A percentile compares a stretch with the other conserved stretches of the same genome.
phyloP scores from a whole-genome alignment of 306 rosid species.

The Prinsepia uniflora region DNA sequence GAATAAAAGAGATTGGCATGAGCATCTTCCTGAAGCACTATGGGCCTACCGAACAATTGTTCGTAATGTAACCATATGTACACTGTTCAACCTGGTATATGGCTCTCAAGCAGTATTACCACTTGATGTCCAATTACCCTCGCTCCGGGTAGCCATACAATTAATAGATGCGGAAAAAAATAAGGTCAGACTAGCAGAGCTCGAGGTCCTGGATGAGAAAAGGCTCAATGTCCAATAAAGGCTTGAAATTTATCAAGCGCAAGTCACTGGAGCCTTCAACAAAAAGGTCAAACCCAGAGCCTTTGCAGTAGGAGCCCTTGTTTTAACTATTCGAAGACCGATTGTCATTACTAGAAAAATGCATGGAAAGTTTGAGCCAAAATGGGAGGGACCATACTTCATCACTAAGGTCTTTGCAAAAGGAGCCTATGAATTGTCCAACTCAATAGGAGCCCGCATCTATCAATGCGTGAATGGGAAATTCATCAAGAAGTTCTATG shows the following conservation, averaged over 20 bases:
- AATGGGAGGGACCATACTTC: too few species aligned
- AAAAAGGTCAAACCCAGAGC: too few species aligned
- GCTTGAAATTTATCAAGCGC: neutral
- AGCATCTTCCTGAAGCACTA: neutral
- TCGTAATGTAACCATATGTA: neutral
- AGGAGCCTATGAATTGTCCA: too few species aligned
- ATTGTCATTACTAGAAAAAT: too few species aligned
- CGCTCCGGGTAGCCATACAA: neutral
- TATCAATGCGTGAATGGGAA: too few species aligned
- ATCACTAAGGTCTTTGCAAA: too few species aligned
- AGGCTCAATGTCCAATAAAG: neutral
- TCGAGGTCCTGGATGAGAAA: neutral
- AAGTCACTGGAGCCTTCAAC: too few species aligned
- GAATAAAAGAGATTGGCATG: conserved; percentile 1
- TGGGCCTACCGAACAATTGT: neutral
- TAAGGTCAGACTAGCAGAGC: neutral
- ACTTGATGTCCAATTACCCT: neutral
- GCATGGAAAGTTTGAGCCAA: too few species aligned
- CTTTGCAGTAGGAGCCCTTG: too few species aligned
- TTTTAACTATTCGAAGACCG: too few species aligned
- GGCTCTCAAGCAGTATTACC: neutral
- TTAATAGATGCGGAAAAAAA: neutral
- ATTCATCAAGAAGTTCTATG: too few species aligned
- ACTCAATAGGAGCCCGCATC: too few species aligned
- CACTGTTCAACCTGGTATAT: neutral